Conservation (phyloP, 225 moss, liverwort and hornwort species). For the Sphagnum tenellum region DNA sequence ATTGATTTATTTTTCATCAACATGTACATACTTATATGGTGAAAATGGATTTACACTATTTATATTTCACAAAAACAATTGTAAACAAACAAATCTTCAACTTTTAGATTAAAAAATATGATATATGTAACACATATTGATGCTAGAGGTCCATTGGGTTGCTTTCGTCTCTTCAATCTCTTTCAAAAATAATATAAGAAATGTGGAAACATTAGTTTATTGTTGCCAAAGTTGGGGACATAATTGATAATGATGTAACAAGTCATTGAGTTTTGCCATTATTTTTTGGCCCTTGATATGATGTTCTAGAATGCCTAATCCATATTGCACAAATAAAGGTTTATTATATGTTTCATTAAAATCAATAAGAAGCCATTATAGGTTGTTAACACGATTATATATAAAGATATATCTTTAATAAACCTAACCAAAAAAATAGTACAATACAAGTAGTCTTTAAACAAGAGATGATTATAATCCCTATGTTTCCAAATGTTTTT, state of each 20-base stretch:
- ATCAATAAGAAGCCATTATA: too few relatives aligned
- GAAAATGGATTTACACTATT: too few relatives aligned
- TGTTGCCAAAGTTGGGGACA: slow-evolving; percentile 80
- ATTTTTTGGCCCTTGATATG: slow-evolving; percentile 78
- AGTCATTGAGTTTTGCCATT: slow-evolving; percentile 66
- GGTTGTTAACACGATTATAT: too few relatives aligned
- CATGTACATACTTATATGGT: too few relatives aligned
- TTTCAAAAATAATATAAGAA: neutral
- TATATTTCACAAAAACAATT: too few relatives aligned
- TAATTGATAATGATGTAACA: slow-evolving; percentile 67
- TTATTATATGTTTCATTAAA: slow-evolving; percentile 37
- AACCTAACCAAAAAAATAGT: neutral
- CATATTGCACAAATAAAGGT: slow-evolving; percentile 67
- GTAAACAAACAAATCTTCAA: too few relatives aligned
- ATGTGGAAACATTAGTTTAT: slow-evolving; percentile 50
- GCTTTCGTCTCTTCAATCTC: too few relatives aligned
- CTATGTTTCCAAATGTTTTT: slow-evolving; percentile 79
- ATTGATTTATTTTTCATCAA: too few relatives aligned
- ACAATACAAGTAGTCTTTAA: slow-evolving; percentile 15
- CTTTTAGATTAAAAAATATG: too few relatives aligned
- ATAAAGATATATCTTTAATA: too few relatives aligned
- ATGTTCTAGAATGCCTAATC: slow-evolving; percentile 64
- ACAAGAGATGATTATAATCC: slow-evolving; percentile 79
- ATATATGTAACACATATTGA: too few relatives aligned
- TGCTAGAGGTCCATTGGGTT: too few relatives aligned